Conservation (phyloP, 768 basidiomycete genomes). For the Leccinum olivaceopallidum region DNA sequence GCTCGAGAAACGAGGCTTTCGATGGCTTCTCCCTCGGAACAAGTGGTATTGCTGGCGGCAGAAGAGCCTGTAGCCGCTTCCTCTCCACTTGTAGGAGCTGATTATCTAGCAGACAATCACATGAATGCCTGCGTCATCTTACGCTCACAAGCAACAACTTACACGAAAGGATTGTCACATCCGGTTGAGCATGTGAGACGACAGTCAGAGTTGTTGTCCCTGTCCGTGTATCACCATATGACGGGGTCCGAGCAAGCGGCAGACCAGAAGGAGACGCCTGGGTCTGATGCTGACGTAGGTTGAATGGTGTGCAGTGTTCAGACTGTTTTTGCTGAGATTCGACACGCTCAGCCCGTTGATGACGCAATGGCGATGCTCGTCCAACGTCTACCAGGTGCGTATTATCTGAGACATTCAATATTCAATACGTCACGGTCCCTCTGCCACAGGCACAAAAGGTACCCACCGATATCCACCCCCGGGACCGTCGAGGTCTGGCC, state of each 20-base stretch:
- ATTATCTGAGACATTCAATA: conserved; percentile 7
- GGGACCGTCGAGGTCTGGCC: background rate
- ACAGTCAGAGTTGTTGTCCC: background rate
- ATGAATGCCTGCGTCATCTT: background rate
- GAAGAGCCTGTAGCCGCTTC: background rate
- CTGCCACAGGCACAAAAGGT: background rate
- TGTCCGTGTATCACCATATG: background rate
- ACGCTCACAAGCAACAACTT: background rate
- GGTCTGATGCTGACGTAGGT: background rate
- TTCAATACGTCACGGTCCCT: background rate
- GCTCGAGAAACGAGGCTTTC: conserved; percentile 6
- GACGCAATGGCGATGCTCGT: background rate
- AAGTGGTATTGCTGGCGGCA: conserved; percentile 3
- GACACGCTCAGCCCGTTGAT: background rate
- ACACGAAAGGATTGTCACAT: conserved; percentile 2
- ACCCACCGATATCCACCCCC: conserved; percentile 10
- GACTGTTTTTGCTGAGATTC: conserved; percentile 1
- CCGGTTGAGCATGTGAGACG: background rate
- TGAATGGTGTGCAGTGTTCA: conserved; percentile 1
- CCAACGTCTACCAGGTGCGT: background rate
- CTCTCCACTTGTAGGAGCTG: conserved; percentile 2
- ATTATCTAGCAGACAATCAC: conserved; percentile 6
- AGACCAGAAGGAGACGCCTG: background rate
- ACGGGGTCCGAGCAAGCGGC: background rate
- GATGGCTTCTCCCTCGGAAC: conserved; percentile 1